Conservation (phyloP, 139 green algal genomes). For the Chlamydomonas sphaeroides region DNA sequence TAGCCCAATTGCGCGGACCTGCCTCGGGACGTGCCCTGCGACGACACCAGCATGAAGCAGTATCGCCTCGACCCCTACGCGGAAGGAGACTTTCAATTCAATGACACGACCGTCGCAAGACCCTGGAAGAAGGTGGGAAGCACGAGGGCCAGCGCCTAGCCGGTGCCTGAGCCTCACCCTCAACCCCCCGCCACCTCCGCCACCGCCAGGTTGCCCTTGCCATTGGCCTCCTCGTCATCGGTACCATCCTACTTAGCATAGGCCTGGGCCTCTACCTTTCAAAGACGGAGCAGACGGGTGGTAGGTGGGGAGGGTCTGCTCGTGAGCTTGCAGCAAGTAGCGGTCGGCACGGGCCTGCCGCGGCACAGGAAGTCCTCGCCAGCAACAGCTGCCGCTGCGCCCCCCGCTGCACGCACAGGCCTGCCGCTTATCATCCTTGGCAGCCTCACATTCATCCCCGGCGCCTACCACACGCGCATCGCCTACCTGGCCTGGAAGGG, state of each 20-base stretch:
- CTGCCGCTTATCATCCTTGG: constrained; percentile 52
- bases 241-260: constrained; percentile 1
- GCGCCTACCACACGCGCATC: constrained; percentile 50
- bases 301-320: too few relatives aligned
- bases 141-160: too few relatives aligned
- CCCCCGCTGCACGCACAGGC: constrained; percentile 1
- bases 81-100: constrained; percentile 19
- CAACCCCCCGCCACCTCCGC: not conserved
- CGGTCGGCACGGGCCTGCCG: too few relatives aligned
- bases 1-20: too few relatives aligned
- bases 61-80: constrained; percentile 24
- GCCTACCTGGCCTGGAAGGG: constrained; percentile 54
- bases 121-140: constrained; percentile 36
- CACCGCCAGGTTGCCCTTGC: constrained; percentile 22
- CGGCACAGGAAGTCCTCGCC: too few relatives aligned
- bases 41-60: constrained; percentile 1
- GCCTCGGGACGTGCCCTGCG: too few relatives aligned
- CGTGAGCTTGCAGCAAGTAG: too few relatives aligned
- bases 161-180: too few relatives aligned
- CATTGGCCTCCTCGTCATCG: not conserved
- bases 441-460: constrained; percentile 52
- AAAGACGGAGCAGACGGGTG: not conserved
- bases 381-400: not conserved
- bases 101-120: not conserved
- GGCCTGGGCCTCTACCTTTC: constrained; percentile 33